Evolutionary conservation across 148 eudicot species (phyloP).

Genomic region (Heliamphora exappendiculata): DNA sequence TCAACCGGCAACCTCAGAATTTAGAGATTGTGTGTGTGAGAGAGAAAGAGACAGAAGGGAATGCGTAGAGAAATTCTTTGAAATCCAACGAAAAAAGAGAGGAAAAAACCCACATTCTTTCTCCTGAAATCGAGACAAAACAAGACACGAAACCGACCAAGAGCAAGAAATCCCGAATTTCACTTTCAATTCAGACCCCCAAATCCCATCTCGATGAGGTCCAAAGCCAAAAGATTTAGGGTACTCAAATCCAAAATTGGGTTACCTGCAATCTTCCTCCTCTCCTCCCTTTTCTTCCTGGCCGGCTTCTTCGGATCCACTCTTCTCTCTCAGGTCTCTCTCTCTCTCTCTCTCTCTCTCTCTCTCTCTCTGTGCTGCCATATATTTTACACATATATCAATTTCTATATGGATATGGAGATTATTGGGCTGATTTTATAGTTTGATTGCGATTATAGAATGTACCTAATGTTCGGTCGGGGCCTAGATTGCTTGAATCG

Average conservation of each 20-base stretch:
- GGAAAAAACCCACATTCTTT: no score
- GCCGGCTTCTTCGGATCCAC: conserved; percentile 48
- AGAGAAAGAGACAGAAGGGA: conserved; percentile 4
- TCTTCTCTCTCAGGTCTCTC: conserved; percentile 43
- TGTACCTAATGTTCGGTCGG: conserved; percentile 21
- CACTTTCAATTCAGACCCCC: no score
- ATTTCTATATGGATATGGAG: not conserved
- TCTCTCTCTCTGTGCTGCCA: no score
- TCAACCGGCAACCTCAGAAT: not conserved
- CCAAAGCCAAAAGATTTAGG: conserved; percentile 10
- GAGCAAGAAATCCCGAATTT: not conserved
- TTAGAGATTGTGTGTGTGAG: no score
- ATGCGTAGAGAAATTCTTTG: not conserved
- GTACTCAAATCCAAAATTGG: conserved; percentile 29
- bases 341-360: no score
- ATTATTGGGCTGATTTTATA: not conserved
- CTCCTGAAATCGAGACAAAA: not conserved
- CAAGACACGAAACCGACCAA: not conserved
- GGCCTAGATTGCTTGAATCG: conserved; percentile 36
- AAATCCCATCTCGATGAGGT: not conserved
- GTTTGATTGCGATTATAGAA: conserved; percentile 15
- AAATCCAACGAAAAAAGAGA: no score
- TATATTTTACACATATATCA: no score
- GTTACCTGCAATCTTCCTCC: conserved; percentile 37
- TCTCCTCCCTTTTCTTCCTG: conserved; percentile 45